A percentile compares a stretch with the other conserved stretches of the same genome.
Conservation (phyloP, 805 yeast species). For the Wickerhamiella bombiphila region DNA sequence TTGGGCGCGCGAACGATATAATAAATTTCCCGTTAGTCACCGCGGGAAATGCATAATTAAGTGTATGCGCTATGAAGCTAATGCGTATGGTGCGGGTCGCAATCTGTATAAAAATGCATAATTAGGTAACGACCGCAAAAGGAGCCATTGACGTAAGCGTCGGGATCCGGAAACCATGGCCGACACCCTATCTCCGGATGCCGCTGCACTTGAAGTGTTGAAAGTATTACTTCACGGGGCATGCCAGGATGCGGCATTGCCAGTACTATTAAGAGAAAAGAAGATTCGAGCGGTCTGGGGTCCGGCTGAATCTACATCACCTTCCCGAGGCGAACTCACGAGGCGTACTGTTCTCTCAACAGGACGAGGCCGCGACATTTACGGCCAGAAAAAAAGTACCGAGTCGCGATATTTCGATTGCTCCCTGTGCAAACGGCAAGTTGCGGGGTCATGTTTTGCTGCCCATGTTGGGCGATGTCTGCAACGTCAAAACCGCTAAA, state of each 20-base stretch:
- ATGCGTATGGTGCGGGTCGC: no score
- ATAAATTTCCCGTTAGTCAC: no score
- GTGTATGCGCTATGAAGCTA: no score
- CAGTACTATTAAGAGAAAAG: constrained; percentile 24
- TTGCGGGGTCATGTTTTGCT: constrained; percentile 86
- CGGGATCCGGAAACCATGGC: background rate
- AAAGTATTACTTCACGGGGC: constrained; percentile 20
- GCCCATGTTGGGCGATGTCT: constrained; percentile 84
- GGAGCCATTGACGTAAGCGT: no score
- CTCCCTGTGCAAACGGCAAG: constrained; percentile 66
- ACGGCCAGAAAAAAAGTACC: constrained; percentile 29
- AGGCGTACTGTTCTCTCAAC: constrained; percentile 15
- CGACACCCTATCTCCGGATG: background rate
- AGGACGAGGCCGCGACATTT: constrained; percentile 27
- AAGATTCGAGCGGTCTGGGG: constrained; percentile 24
- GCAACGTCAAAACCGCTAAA: constrained; percentile 37
- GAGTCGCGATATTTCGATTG: constrained; percentile 61
- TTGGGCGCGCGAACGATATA: no score
- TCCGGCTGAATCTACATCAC: constrained; percentile 13
- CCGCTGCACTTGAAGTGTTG: constrained; percentile 7
- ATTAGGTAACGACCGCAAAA: no score
- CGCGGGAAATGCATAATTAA: no score
- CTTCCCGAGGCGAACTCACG: constrained; percentile 14
- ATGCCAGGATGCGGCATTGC: constrained; percentile 23
- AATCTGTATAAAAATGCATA: no score